phyloP scores from a whole-genome alignment of 2,329 filamentous ascomycete genomes.

The Diaporthe australafricana region DNA sequence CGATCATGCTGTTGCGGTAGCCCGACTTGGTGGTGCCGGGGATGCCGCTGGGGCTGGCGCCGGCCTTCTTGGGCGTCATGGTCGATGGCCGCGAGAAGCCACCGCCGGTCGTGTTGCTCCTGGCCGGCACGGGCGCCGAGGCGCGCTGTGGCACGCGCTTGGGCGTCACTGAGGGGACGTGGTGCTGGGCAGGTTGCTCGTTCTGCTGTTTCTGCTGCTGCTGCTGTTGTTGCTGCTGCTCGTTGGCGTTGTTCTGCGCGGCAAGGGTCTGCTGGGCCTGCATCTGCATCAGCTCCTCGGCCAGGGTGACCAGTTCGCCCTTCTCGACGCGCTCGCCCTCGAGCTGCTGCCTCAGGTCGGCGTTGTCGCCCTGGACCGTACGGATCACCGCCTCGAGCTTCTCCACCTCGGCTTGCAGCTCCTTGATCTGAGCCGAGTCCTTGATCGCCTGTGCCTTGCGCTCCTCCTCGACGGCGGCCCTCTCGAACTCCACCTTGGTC shows the following conservation, averaged over 20 bases:
- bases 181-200: constrained; percentile 5
- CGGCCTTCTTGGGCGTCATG: constrained; percentile 33
- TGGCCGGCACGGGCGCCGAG: constrained; percentile 31
- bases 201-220: not conserved
- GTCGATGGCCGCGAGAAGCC: constrained; percentile 31
- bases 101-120: constrained; percentile 28
- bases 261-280: constrained; percentile 62
- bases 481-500: constrained; percentile 64
- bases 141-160: constrained; percentile 35
- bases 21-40: constrained; percentile 48
- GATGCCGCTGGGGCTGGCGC: constrained; percentile 33
- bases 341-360: constrained; percentile 72
- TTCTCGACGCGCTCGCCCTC: constrained; percentile 85
- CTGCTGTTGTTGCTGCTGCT: constrained; percentile 37
- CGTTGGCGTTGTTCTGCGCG: constrained; percentile 41
- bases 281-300: constrained; percentile 86
- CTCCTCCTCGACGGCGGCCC: constrained; percentile 60
- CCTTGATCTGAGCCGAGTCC: constrained; percentile 74
- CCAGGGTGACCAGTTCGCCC: constrained; percentile 82
- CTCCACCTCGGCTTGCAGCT: constrained; percentile 79
- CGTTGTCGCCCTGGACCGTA: constrained; percentile 77
- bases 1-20: constrained; percentile 64
- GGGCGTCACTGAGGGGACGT: constrained; percentile 29
- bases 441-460: constrained; percentile 69
- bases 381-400: constrained; percentile 79